A percentile compares a stretch with the other conserved stretches of the same genome.
Evolutionary conservation across 768 basidiomycete genomes (phyloP).

Genomic region (Leccinum disarticulatum): DNA sequence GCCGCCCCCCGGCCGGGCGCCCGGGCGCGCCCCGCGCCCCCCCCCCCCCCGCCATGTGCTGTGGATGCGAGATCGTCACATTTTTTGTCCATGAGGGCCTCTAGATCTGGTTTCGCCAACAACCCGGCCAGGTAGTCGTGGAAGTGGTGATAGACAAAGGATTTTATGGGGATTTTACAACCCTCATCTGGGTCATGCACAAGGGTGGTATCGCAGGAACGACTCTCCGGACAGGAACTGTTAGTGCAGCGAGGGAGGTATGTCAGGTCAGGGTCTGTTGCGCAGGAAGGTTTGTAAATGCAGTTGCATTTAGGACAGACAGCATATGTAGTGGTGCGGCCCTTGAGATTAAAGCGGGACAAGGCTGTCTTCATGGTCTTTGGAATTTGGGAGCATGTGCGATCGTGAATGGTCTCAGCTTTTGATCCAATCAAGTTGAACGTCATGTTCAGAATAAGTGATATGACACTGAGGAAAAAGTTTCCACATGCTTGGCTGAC

Average conservation of each 20-base stretch:
- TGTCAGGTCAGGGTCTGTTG: no score
- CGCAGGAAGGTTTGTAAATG: not conserved
- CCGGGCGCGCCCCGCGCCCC: no score
- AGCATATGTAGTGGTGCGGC: not conserved
- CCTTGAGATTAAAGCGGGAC: not conserved
- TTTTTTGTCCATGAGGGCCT: no score
- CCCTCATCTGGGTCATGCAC: not conserved
- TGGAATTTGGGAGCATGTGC: not conserved
- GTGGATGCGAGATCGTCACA: no score
- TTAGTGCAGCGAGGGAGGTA: not conserved
- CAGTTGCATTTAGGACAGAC: not conserved
- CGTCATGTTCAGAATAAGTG: not conserved
- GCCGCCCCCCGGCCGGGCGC: no score
- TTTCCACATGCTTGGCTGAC: not conserved
- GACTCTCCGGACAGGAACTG: not conserved
- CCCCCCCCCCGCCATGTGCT: no score
- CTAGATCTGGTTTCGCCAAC: no score
- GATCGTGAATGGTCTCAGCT: not conserved
- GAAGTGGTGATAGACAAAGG: not conserved
- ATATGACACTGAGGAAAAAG: not conserved
- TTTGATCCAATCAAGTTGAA: not conserved
- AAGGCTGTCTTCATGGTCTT: not conserved
- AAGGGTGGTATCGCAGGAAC: not conserved
- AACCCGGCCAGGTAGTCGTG: no score
- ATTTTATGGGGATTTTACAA: not conserved